Base-by-base conservation (phyloP, 208 protist genomes). In the Sergeia podlipaevii region DNA sequence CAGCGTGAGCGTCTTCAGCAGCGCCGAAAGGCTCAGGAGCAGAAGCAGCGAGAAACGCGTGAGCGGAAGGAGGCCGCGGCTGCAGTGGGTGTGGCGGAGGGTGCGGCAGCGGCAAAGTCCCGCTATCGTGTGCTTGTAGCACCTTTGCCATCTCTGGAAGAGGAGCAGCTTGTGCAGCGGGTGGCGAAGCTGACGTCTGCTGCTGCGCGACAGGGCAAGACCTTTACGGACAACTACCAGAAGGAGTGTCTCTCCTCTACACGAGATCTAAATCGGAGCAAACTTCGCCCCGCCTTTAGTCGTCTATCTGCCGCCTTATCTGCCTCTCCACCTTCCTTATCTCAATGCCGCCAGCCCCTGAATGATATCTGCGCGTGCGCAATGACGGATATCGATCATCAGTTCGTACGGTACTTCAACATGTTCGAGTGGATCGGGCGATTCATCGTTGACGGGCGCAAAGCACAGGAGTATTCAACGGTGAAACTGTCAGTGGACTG, bases 361-460 rank as follows among this genome's bases (percentile, higher is more conserved):
- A 70, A 73, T 42, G 86, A 93, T 23, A 56, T 90, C n/a, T 58
- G 49, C 23, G 30, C 67, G n/a, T 4, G 43, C 0, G 45, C 75
- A 41, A 53, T 89, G 23, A 53, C 53, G 0, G 70, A 82, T n/a
- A 46, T 70, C 27, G 86, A 93, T 56, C 71, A 83, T 57, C 82
- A 93, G 58, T 93, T 74, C 41, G 29, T 89, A 49, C 81, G 86
- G 6, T 90, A 93, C 58, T 93, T 83, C 62, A 89, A 91, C 47
- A 45, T 48, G 4, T 90, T 80, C 57, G 82, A 89, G 18, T 58
- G 53, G 2, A 50, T 90, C 23, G 54, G 78, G 5, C 63, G 70
- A 33, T 60, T 87, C 0, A 70, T 91, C 36, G 44, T 75, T 23
- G 76, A 85, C 39, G 73, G 80, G 7, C 74, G 85, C 2, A 79